Conservation (phyloP, 768 basidiomycete species). For the Glaciozyma martinii region DNA sequence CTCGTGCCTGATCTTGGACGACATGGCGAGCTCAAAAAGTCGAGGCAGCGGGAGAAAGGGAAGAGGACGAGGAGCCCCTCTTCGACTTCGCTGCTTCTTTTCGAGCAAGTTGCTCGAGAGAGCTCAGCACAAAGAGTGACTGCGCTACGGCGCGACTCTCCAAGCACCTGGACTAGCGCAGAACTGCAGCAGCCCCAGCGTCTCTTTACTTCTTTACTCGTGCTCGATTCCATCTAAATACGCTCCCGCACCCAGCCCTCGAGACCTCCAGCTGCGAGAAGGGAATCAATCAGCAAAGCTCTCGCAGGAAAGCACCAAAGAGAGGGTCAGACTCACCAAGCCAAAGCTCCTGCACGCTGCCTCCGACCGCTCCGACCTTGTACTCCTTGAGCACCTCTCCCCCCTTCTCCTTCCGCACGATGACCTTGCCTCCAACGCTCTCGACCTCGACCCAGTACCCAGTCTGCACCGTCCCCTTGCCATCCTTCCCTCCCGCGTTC, state of each 20-base stretch:
- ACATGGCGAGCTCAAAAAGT: no score
- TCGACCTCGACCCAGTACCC: conserved; percentile 57
- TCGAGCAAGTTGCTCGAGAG: no score
- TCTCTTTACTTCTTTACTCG: neutral
- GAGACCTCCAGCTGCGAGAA: conserved; percentile 25
- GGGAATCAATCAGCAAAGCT: neutral
- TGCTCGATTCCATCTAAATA: conserved; percentile 13
- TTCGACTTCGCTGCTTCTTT: no score
- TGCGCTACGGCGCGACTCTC: no score
- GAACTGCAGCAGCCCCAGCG: neutral
- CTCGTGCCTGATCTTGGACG: no score
- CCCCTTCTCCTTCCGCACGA: conserved; percentile 45
- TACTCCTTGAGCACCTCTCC: conserved; percentile 53
- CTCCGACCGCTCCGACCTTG: conserved; percentile 65
- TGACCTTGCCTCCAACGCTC: conserved; percentile 63
- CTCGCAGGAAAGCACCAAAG: no score
- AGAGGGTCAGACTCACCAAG: conserved; percentile 43
- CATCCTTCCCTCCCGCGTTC: conserved; percentile 66
- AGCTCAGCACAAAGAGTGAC: no score
- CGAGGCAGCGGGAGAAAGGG: neutral
- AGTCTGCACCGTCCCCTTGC: conserved; percentile 74
- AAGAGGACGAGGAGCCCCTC: no score
- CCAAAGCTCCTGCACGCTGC: conserved; percentile 97
- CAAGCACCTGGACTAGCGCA: no score
- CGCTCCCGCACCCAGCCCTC: conserved; percentile 31